A percentile compares a stretch with the other conserved stretches of the same genome.
These are phyloP conservation scores for Daldinia concentrica DNA, from an alignment of 495 filamentous ascomycete species.

Conservation along the genomic window DNA sequence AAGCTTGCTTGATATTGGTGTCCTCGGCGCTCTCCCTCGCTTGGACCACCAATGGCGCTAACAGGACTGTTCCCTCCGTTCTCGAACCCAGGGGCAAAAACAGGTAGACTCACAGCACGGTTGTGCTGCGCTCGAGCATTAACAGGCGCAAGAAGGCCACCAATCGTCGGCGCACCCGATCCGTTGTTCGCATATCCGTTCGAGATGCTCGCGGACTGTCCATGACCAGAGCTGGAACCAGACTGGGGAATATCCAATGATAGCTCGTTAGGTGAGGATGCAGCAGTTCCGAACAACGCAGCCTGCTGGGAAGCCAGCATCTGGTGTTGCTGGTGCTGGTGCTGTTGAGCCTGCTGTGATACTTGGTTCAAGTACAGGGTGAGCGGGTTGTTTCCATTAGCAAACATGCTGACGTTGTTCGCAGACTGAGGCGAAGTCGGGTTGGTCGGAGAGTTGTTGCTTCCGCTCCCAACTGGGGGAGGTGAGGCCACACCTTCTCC, in stretches of 20 bases:
- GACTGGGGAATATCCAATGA: conserved; percentile 64
- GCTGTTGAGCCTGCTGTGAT: conserved; percentile 79
- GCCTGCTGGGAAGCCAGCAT: conserved; percentile 67
- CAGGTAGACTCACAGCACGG: conserved; percentile 85
- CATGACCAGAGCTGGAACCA: conserved; percentile 64
- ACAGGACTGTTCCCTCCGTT: conserved; percentile 59
- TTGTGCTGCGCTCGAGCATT: conserved; percentile 77
- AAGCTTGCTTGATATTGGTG: conserved; percentile 66
- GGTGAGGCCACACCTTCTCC: conserved; percentile 74
- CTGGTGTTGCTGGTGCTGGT: conserved; percentile 75
- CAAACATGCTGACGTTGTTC: conserved; percentile 70
- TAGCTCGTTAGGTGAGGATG: conserved; percentile 64
- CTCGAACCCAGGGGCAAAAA: conserved; percentile 62
- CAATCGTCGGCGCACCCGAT: conserved; percentile 72
- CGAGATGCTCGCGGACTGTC: conserved; percentile 69
- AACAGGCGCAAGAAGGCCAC: conserved; percentile 78
- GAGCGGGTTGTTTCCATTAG: conserved; percentile 85
- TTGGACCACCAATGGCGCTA: conserved; percentile 53
- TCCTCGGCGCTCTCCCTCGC: conserved; percentile 58
- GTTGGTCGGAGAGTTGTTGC: conserved; percentile 62
- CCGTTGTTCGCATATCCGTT: conserved; percentile 64
- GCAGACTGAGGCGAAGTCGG: conserved; percentile 49
- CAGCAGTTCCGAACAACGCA: conserved; percentile 66
- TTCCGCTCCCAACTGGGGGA: conserved; percentile 64
- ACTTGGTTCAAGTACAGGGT: conserved; percentile 94